Conservation (phyloP, 1,284 basidiomycete species). For the Apiotrichum montevideense region DNA sequence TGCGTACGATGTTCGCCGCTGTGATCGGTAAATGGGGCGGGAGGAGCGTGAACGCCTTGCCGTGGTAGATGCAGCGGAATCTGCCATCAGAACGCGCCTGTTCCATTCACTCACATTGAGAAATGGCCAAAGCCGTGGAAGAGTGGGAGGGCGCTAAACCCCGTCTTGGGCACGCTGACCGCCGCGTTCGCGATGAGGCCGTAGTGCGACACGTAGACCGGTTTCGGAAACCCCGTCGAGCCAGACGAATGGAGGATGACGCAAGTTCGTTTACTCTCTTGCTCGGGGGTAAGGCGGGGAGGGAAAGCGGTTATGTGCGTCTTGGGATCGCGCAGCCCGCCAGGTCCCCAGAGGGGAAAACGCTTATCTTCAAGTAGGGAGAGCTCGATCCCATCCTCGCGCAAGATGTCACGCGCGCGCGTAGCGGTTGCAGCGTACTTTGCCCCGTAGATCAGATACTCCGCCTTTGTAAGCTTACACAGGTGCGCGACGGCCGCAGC, state of each 20-base stretch:
- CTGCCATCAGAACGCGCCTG: neutral
- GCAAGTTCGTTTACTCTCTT: slow-evolving; percentile 50
- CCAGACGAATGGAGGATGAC: slow-evolving; percentile 61
- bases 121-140: slow-evolving; percentile 53
- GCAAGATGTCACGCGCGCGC: slow-evolving; percentile 41
- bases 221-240: slow-evolving; percentile 52
- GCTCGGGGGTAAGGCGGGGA: slow-evolving; percentile 48
- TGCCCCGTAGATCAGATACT: slow-evolving; percentile 51
- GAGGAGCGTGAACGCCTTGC: slow-evolving; percentile 53
- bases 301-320: slow-evolving; percentile 38
- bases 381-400: slow-evolving; percentile 37
- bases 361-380: slow-evolving; percentile 46
- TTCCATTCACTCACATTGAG: slow-evolving; percentile 27
- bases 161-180: slow-evolving; percentile 43
- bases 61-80: slow-evolving; percentile 48
- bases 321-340: slow-evolving; percentile 41
- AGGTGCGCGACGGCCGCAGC: slow-evolving; percentile 56
- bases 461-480: slow-evolving; percentile 51
- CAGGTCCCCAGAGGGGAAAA: slow-evolving; percentile 50
- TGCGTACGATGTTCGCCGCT: slow-evolving; percentile 49
- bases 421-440: slow-evolving; percentile 45
- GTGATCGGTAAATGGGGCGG: slow-evolving; percentile 55
- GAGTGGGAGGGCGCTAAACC: slow-evolving; percentile 52
- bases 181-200: slow-evolving; percentile 41
- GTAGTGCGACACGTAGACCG: slow-evolving; percentile 42